phyloP scores from a whole-genome alignment of 2,329 filamentous ascomycete genomes.

The Dendryphion nanum region DNA sequence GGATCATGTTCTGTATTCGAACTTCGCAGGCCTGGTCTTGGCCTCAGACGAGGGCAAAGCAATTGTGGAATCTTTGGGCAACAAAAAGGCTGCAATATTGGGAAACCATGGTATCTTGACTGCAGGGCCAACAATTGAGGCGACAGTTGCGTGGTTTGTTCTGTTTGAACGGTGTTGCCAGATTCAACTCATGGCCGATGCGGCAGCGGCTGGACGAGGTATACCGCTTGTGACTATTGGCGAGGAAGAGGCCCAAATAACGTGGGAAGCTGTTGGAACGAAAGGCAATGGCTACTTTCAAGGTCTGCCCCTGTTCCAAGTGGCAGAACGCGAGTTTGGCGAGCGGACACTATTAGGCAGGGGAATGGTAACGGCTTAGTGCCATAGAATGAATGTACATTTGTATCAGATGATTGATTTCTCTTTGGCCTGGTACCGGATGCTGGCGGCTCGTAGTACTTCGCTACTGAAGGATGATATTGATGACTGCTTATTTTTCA shows the following conservation, averaged over 20 bases:
- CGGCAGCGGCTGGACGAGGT: conserved; percentile 6
- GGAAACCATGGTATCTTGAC: conserved; percentile 50
- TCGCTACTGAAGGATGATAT: too few relatives aligned
- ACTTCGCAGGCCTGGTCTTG: conserved; percentile 49
- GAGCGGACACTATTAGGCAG: conserved; percentile 11
- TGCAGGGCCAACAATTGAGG: conserved; percentile 45
- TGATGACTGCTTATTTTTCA: background rate
- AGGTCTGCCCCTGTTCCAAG: conserved; percentile 11
- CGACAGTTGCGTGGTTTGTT: conserved; percentile 48
- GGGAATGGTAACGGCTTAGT: conserved; percentile 6
- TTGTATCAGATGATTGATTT: too few relatives aligned
- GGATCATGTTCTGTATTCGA: conserved; percentile 45
- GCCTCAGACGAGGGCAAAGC: conserved; percentile 46
- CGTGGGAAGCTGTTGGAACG: conserved; percentile 11
- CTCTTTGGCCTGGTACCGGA: too few relatives aligned
- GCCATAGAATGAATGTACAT: too few relatives aligned
- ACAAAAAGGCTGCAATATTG: conserved; percentile 46
- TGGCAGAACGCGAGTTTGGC: conserved; percentile 11
- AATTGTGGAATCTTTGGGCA: conserved; percentile 43
- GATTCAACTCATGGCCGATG: conserved; percentile 36
- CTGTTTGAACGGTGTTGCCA: conserved; percentile 49
- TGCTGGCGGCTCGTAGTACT: too few relatives aligned
- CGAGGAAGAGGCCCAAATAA: conserved; percentile 9
- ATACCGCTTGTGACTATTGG: conserved; percentile 9
- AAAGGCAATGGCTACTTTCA: conserved; percentile 9